A percentile compares a stretch with the other conserved stretches of the same genome.
These are phyloP conservation scores for Trypanosoma mega DNA, from an alignment of 208 protist genomes.

Conservation along the genomic window DNA sequence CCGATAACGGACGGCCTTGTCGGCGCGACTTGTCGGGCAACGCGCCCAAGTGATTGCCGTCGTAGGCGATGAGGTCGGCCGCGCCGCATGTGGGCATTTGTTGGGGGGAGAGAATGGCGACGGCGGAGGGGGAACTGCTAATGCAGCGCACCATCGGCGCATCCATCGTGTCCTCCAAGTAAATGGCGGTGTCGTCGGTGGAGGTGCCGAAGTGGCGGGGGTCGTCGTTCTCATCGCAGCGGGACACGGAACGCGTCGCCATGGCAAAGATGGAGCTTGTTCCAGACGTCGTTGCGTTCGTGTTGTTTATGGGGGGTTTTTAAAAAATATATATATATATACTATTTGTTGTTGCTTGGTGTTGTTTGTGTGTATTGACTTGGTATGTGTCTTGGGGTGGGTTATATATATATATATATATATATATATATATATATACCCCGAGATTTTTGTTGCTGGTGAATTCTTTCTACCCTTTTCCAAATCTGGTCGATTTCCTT, in stretches of 20 bases:
- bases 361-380: too few relatives aligned
- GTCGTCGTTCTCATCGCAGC: conserved; percentile 26
- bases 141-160: conserved; percentile 66
- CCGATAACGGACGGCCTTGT: conserved; percentile 30
- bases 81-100: conserved; percentile 30
- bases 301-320: too few relatives aligned
- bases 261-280: neutral
- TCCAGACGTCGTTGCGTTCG: neutral
- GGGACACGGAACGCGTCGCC: conserved; percentile 14
- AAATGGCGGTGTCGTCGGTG: conserved; percentile 82
- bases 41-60: conserved; percentile 42
- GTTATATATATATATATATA: too few relatives aligned
- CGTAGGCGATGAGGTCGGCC: conserved; percentile 76
- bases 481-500: too few relatives aligned
- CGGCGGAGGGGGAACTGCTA: conserved; percentile 57
- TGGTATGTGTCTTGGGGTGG: too few relatives aligned
- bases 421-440: too few relatives aligned
- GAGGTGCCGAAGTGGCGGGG: conserved; percentile 57
- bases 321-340: too few relatives aligned
- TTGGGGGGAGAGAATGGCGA: conserved; percentile 79
- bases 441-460: too few relatives aligned
- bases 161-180: conserved; percentile 82
- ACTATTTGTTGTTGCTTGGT: too few relatives aligned
- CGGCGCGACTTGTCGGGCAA: conserved; percentile 12
- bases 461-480: too few relatives aligned